Percentiles rank a stretch among this genome's conserved stretches.
Evolutionary conservation across 2,329 filamentous ascomycete genomes (phyloP).

Genomic region (Juglanconis sp.): DNA sequence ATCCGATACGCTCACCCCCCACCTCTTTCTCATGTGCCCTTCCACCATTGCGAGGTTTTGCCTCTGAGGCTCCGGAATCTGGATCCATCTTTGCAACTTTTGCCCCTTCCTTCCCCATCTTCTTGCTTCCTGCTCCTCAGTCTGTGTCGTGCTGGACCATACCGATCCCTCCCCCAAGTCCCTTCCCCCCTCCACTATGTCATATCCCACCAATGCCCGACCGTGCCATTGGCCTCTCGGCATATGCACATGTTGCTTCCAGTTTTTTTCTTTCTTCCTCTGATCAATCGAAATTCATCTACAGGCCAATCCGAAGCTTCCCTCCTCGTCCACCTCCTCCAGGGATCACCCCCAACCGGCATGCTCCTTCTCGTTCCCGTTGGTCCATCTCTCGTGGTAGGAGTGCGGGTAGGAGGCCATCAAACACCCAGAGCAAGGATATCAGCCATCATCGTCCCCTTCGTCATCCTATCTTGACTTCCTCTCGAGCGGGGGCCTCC

Average conservation of each 20-base stretch:
- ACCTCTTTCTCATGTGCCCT: conserved; percentile 13
- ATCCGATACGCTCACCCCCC: conserved; percentile 14
- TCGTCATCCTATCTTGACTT: conserved; percentile 27
- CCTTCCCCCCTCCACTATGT: conserved; percentile 24
- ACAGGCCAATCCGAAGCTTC: conserved; percentile 26
- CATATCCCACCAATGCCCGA: conserved; percentile 33
- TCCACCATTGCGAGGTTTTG: conserved; percentile 16
- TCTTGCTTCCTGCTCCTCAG: conserved; percentile 13
- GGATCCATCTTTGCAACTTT: conserved; percentile 18
- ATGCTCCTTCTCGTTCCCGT: conserved; percentile 25
- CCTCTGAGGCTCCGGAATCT: conserved; percentile 23
- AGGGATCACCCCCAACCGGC: conserved; percentile 31
- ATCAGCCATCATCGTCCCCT: conserved; percentile 24
- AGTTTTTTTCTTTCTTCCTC: conserved; percentile 22
- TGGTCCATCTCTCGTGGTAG: conserved; percentile 23
- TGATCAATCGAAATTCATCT: conserved; percentile 33
- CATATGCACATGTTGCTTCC: conserved; percentile 35
- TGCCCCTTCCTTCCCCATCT: conserved; percentile 20
- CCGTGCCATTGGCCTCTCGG: conserved; percentile 34
- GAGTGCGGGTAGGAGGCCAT: conserved; percentile 19
- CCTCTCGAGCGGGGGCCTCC: conserved; percentile 39
- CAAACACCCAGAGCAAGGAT: conserved; percentile 22
- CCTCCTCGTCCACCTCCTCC: conserved; percentile 25
- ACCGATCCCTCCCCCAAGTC: conserved; percentile 22
- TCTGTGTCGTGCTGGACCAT: conserved; percentile 18